phyloP scores from a whole-genome alignment of 2,329 filamentous ascomycete genomes.

The Paracoccidioides brasiliensis region DNA sequence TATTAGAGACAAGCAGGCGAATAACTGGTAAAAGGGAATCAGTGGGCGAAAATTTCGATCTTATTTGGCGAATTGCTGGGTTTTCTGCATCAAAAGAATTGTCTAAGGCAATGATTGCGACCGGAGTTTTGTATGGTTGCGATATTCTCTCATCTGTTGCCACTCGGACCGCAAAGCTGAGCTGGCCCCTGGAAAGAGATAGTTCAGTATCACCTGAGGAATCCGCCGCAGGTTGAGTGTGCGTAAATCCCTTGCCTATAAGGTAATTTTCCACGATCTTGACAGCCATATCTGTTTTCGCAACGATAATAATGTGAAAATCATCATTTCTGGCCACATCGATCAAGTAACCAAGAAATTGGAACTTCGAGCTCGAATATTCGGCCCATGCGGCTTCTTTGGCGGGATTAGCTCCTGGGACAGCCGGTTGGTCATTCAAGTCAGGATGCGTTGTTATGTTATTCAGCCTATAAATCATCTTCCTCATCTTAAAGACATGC shows the following conservation, averaged over 20 bases:
- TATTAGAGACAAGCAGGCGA: conserved; percentile 33
- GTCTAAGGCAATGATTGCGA: conserved; percentile 33
- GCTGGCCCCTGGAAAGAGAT: conserved; percentile 22
- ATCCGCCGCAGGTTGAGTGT: conserved; percentile 16
- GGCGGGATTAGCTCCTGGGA: conserved; percentile 20
- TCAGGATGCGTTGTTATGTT: conserved; percentile 34
- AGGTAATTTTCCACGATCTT: conserved; percentile 32
- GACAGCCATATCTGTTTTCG: conserved; percentile 23
- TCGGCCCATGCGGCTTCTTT: conserved; percentile 34
- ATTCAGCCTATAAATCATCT: conserved; percentile 26
- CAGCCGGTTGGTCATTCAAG: conserved; percentile 29
- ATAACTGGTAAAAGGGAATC: conserved; percentile 30
- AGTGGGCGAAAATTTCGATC: conserved; percentile 14
- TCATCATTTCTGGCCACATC: conserved; percentile 23
- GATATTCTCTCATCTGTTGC: conserved; percentile 18
- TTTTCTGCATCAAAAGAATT: conserved; percentile 29
- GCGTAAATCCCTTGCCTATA: conserved; percentile 24
- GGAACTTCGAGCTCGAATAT: conserved; percentile 36
- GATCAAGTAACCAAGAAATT: conserved; percentile 31
- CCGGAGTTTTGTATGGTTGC: conserved; percentile 23
- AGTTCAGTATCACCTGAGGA: conserved; percentile 23
- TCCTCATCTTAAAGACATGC: conserved; percentile 21
- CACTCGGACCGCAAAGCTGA: conserved; percentile 27
- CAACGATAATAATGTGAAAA: conserved; percentile 29
- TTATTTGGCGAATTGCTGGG: conserved; percentile 12